Conservation (phyloP, 2,329 filamentous ascomycete species). For the Capronia americana region DNA sequence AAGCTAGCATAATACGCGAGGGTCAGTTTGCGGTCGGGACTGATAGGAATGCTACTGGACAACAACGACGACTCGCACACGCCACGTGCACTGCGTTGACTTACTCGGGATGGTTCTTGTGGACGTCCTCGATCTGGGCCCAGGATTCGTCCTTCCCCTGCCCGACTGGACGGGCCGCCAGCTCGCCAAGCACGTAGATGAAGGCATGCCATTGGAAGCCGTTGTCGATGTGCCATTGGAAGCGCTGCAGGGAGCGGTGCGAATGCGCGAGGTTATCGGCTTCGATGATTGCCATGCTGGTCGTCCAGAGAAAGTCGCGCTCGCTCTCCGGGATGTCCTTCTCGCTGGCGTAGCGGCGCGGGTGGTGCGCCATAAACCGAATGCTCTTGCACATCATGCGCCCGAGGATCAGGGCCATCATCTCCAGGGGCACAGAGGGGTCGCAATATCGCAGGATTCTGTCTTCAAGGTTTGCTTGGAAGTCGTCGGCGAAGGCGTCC, state of each 20-base stretch:
- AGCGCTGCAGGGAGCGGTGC: conserved; percentile 48
- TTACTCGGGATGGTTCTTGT: conserved; percentile 49
- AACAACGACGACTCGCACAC: background rate
- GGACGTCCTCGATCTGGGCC: conserved; percentile 53
- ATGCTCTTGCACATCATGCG: conserved; percentile 51
- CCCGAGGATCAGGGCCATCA: conserved; percentile 52
- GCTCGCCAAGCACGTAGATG: conserved; percentile 55
- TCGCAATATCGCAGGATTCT: conserved; percentile 61
- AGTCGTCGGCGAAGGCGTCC: conserved; percentile 44
- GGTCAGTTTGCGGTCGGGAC: background rate
- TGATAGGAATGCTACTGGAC: background rate
- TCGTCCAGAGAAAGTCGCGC: conserved; percentile 48
- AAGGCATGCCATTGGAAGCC: conserved; percentile 24
- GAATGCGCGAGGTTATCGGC: conserved; percentile 49
- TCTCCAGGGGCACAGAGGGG: conserved; percentile 54
- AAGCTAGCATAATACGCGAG: conserved; percentile 30
- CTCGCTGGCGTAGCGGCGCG: conserved; percentile 43
- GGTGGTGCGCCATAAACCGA: conserved; percentile 54
- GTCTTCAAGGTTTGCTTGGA: conserved; percentile 60
- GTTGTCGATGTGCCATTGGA: conserved; percentile 48
- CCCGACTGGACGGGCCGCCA: conserved; percentile 44
- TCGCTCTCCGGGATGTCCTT: conserved; percentile 43
- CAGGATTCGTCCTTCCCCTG: conserved; percentile 50
- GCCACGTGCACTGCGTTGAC: background rate
- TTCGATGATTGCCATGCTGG: conserved; percentile 47